Percentiles rank a stretch among this genome's conserved stretches.
Evolutionary conservation across 345 rosid species (phyloP).

Genomic region (Firmiana major): DNA sequence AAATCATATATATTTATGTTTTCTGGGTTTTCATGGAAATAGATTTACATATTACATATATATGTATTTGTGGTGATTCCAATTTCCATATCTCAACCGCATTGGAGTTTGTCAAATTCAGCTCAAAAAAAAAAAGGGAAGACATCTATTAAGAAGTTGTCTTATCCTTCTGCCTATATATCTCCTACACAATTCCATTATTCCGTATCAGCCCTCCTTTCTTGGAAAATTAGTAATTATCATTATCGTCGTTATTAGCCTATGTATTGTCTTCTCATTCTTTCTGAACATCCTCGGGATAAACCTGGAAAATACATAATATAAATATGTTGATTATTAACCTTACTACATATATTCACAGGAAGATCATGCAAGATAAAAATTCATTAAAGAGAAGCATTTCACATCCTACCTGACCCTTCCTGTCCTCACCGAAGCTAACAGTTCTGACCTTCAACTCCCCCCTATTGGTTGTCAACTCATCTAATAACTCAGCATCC

Average conservation of each 20-base stretch:
- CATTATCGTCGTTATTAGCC: not conserved
- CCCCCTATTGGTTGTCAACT: slow-evolving; percentile 77
- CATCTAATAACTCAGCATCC: slow-evolving; percentile 59
- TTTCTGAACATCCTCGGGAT: slow-evolving; percentile 13
- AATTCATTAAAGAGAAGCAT: not conserved
- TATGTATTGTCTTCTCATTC: not conserved
- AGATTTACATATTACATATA: not conserved
- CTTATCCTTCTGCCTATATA: too few species aligned
- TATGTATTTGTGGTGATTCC: not conserved
- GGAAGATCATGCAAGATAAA: not conserved
- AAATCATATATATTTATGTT: not conserved
- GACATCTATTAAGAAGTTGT: too few species aligned
- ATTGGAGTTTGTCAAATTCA: too few species aligned
- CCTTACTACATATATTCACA: not conserved
- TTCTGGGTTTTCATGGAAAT: not conserved
- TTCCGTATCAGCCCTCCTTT: too few species aligned
- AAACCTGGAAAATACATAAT: slow-evolving; percentile 18
- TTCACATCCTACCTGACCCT: slow-evolving; percentile 21
- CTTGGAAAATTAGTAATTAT: not conserved
- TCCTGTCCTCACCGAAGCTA: slow-evolving; percentile 49
- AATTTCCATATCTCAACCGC: not conserved
- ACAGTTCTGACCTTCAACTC: slow-evolving; percentile 57
- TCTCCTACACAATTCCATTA: too few species aligned
- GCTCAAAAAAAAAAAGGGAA: too few species aligned
- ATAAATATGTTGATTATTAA: not conserved